Evolutionary conservation across 352 stramenopile species (phyloP), one percentile per base, ranked within the genome.

Genomic region (Phytophthora hybrid): DNA sequence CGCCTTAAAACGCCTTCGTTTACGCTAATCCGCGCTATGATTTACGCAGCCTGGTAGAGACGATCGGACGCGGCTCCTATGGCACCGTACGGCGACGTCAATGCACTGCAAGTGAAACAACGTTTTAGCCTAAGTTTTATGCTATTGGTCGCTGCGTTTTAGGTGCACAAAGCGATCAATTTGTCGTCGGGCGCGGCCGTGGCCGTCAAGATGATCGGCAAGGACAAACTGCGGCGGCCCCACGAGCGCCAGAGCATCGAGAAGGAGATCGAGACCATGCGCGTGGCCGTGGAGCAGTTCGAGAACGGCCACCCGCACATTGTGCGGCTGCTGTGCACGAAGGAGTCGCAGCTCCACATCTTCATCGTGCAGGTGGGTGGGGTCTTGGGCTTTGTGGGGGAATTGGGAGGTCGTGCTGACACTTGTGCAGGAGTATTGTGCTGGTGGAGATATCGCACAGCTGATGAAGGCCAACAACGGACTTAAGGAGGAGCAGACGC

Each of bases 261-360:
- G 58, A 95, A 95, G 60, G 88, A 95, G 76, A 93, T 95, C 46
- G 88, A 93, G 72, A 95, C 88, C 21, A 95, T 95, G 88, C 84
- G 85, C 60, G 88, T 95, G 44, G 88, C 88, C 16, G 88, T 95
- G 39, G 88, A 95, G 76, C 84, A 93, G 73, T 95, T 89, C 65
- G 88, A 95, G 71, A 95, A 95, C 44, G 88, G 88, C n/a, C 88
- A 95, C 64, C 88, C 88, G 57, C 87, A 95, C 53, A 95, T 95
- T 56, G 86, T 95, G 63, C 88, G 88, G 6, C 70, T 95, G 59
- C 63, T 95, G 39, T 93, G 85, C 63, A 95, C 88, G 5, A 94
- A 94, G 51, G 87, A 93, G 66, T 95, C 88, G 47, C 85, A 93
- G 70, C 78, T 90, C 19, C 81, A 92, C 60, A 95, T 95, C 55